Conservation (phyloP, 2,329 filamentous ascomycete species). For the Chrysoporthe deuterocubensis region DNA sequence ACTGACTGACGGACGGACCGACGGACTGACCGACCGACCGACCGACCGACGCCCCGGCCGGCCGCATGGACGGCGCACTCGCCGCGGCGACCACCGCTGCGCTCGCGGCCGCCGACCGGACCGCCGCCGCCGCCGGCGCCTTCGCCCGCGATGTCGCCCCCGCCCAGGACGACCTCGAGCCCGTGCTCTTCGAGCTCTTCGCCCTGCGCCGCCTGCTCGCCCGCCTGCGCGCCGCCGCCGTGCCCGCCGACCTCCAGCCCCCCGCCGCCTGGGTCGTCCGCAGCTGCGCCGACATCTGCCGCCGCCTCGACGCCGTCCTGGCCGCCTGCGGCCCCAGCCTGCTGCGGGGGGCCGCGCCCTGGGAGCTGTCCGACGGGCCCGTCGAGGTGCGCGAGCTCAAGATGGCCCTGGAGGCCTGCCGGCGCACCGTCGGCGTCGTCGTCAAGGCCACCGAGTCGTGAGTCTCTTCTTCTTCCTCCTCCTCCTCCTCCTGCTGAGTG, state of each 20-base stretch:
- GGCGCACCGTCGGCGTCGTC: conserved; percentile 22
- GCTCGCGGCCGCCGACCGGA: conserved; percentile 20
- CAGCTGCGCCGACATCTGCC: conserved; percentile 22
- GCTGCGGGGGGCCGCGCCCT: conserved; percentile 17
- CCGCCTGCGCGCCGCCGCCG: conserved; percentile 1
- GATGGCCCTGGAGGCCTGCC: conserved; percentile 19
- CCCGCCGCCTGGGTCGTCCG: conserved; percentile 18
- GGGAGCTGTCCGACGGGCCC: conserved; percentile 23
- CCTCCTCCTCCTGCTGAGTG: too few relatives aligned
- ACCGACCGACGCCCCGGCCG: background rate
- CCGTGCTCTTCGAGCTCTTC: conserved; percentile 22
- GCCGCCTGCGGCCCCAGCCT: conserved; percentile 21
- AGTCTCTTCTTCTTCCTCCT: background rate
- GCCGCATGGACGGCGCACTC: conserved; percentile 23
- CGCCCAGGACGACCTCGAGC: conserved; percentile 23
- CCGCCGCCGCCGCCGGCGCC: conserved; percentile 13
- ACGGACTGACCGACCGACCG: too few relatives aligned
- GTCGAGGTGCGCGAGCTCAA: conserved; percentile 19
- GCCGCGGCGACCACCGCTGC: conserved; percentile 26
- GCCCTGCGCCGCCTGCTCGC: conserved; percentile 19
- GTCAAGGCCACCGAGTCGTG: conserved; percentile 22
- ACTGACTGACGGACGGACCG: too few relatives aligned
- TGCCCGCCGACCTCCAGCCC: conserved; percentile 8
- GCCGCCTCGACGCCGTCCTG: conserved; percentile 20
- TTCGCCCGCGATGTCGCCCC: conserved; percentile 25